These are phyloP conservation scores for Tubosaeta sp. DNA, from an alignment of 768 basidiomycete species.

Conservation along the genomic window DNA sequence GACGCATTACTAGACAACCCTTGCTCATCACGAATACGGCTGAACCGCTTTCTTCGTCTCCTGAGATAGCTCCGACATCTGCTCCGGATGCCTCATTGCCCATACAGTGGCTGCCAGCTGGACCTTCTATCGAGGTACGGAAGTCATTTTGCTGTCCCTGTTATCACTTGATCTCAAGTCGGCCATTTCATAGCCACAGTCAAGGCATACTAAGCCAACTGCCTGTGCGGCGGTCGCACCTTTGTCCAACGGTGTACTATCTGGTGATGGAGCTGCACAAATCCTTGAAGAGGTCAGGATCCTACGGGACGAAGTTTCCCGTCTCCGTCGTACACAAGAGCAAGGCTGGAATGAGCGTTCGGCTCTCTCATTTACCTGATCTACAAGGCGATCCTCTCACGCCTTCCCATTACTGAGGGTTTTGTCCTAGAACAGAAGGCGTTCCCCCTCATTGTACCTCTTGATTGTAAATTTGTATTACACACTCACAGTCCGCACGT, in stretches of 20 bases:
- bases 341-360: not conserved
- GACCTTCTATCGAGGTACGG: not conserved
- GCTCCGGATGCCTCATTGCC: not conserved
- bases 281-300: not conserved
- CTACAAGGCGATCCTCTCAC: too few species aligned
- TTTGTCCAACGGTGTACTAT: not conserved
- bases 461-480: too few species aligned
- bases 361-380: too few species aligned
- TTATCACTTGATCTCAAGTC: not conserved
- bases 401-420: too few species aligned
- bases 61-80: not conserved
- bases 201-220: not conserved
- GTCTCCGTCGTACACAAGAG: conserved; percentile 1
- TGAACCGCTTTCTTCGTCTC: conserved; percentile 2
- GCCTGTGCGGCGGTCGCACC: too few species aligned
- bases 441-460: too few species aligned
- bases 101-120: not conserved
- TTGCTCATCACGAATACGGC: not conserved
- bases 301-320: conserved; percentile 9
- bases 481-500: too few species aligned
- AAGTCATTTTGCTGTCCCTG: not conserved
- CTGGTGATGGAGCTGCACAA: not conserved
- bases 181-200: not conserved
- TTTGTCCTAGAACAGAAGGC: too few species aligned
- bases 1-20: not conserved